Evolutionary conservation across 192 early-diverging fungal genomes (phyloP).

Genomic region (Linnemannia exigua): DNA sequence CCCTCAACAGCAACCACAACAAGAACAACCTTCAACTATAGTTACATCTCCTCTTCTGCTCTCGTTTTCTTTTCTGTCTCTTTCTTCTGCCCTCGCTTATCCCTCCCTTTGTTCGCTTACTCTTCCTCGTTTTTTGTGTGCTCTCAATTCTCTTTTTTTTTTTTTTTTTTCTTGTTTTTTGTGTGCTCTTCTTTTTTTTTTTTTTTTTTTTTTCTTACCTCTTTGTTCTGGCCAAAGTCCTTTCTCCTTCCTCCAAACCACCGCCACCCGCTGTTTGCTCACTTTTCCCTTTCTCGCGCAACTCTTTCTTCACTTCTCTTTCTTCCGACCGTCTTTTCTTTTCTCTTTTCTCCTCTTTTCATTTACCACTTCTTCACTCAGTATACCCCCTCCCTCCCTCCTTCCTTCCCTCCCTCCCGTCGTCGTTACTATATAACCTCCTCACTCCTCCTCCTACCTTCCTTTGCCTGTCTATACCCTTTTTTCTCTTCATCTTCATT

Average conservation of each 20-base stretch:
- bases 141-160: background rate
- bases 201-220: background rate
- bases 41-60: background rate
- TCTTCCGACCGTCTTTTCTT: background rate
- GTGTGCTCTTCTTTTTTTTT: background rate
- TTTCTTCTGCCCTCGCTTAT: background rate
- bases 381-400: background rate
- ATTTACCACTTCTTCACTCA: background rate
- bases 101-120: constrained; percentile 8
- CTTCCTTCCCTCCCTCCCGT: background rate
- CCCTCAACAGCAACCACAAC: background rate
- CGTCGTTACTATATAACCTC: background rate
- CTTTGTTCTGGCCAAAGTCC: background rate
- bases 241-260: no score
- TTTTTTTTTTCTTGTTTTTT: background rate
- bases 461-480: background rate
- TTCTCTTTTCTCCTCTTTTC: background rate
- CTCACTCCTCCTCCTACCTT: background rate
- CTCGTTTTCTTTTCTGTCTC: background rate
- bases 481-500: background rate
- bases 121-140: background rate
- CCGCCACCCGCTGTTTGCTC: background rate
- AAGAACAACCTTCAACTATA: background rate
- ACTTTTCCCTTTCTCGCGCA: background rate
- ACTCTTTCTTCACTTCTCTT: background rate